phyloP scores from a whole-genome alignment of 805 yeast genomes.

The Starmerella vaccinii region DNA sequence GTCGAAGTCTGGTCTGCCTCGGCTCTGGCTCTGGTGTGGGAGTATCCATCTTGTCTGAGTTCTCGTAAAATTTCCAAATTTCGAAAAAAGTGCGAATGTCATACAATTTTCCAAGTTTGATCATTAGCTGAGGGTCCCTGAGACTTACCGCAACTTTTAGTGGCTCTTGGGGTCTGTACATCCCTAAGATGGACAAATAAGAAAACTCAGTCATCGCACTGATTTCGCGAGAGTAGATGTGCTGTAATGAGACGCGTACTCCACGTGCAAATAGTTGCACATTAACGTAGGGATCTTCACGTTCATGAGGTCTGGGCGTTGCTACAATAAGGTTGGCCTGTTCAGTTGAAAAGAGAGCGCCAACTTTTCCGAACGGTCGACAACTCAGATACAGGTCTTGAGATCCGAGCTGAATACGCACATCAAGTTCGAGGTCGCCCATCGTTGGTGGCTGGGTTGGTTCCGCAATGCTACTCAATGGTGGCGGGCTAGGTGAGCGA shows the following conservation, averaged over 20 bases:
- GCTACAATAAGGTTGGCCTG: conserved; percentile 51
- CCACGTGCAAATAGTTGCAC: conserved; percentile 43
- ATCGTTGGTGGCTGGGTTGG: background rate
- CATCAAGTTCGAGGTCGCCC: conserved; percentile 12
- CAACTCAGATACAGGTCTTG: conserved; percentile 76
- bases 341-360: conserved; percentile 67
- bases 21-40: conserved; percentile 9
- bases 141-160: conserved; percentile 37
- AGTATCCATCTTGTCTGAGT: background rate
- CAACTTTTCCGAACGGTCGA: conserved; percentile 88
- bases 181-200: conserved; percentile 3
- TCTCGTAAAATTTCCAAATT: conserved; percentile 22
- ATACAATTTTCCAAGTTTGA: conserved; percentile 77
- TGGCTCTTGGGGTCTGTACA: conserved; percentile 16
- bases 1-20: conserved; percentile 7
- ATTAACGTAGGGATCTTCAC: conserved; percentile 32
- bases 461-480: background rate
- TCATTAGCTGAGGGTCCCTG: conserved; percentile 42
- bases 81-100: conserved; percentile 61
- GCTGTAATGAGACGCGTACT: conserved; percentile 67
- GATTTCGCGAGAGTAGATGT: conserved; percentile 78
- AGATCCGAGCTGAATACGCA: conserved; percentile 46
- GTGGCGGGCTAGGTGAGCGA: conserved; percentile 1
- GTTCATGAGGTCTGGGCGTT: conserved; percentile 24
- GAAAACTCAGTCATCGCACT: conserved; percentile 43